phyloP scores from a whole-genome alignment of 768 basidiomycete genomes.

The Serendipita sp. region DNA sequence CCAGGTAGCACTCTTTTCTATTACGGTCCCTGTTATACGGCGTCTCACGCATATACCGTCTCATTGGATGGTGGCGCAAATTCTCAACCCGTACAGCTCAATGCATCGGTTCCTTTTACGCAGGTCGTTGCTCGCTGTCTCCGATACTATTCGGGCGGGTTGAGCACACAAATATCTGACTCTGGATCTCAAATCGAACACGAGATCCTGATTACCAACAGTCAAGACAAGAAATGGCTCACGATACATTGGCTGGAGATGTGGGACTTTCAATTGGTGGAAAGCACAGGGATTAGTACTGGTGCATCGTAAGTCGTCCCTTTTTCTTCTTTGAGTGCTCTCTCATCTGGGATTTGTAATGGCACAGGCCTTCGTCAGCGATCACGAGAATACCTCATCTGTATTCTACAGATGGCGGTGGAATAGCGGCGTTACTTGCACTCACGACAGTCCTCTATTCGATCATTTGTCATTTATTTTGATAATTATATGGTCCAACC shows the following conservation, averaged over 20 bases:
- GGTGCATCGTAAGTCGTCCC: too few species aligned
- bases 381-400: too few species aligned
- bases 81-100: background rate
- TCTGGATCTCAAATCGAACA: background rate
- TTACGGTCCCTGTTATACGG: background rate
- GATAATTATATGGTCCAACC: too few species aligned
- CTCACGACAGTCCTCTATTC: too few species aligned
- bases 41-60: background rate
- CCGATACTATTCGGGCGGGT: background rate
- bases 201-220: background rate
- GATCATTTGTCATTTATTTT: too few species aligned
- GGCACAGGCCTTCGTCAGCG: too few species aligned
- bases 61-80: background rate
- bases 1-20: background rate
- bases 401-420: too few species aligned
- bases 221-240: background rate
- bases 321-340: too few species aligned
- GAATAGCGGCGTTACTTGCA: too few species aligned
- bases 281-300: too few species aligned
- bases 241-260: conserved; percentile 1
- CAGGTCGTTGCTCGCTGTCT: background rate
- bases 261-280: background rate
- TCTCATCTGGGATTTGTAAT: too few species aligned
- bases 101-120: background rate
- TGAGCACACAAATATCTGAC: background rate